phyloP scores from a whole-genome alignment of 2,329 filamentous ascomycete genomes.

The Waltergamsia citrina region DNA sequence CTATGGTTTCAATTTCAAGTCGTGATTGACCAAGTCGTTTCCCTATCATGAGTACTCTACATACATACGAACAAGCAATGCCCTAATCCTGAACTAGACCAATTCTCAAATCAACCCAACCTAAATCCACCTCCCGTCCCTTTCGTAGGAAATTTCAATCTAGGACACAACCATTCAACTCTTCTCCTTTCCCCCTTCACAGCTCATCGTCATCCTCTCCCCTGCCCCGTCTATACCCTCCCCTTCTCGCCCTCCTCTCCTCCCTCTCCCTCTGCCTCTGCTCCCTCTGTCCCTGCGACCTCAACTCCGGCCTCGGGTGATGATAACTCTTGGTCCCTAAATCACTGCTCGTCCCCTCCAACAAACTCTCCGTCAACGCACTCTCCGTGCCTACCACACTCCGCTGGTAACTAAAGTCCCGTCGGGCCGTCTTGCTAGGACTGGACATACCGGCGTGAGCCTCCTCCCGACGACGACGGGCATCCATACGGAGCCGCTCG shows the following conservation, averaged over 20 bases:
- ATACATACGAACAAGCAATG: too few species aligned
- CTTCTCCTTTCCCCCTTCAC: neutral
- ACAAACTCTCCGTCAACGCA: slow-evolving; percentile 18
- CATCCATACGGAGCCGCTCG: slow-evolving; percentile 47
- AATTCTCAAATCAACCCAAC: too few species aligned
- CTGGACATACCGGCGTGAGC: neutral
- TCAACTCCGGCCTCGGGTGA: slow-evolving; percentile 44
- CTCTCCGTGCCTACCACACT: slow-evolving; percentile 27
- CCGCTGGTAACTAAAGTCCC: slow-evolving; percentile 46
- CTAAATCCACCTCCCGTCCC: too few species aligned
- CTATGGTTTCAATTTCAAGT: too few species aligned
- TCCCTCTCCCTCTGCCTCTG: slow-evolving; percentile 17
- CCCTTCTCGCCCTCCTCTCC: slow-evolving; percentile 22
- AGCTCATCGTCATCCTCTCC: slow-evolving; percentile 18
- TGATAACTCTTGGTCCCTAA: slow-evolving; percentile 44
- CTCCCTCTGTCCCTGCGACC: slow-evolving; percentile 19
- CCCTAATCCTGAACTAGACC: too few species aligned
- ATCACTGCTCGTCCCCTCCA: slow-evolving; percentile 20
- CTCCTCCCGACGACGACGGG: slow-evolving; percentile 43
- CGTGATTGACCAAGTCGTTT: too few species aligned
- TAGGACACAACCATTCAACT: too few species aligned
- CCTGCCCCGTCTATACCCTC: slow-evolving; percentile 22
- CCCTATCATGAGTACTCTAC: too few species aligned
- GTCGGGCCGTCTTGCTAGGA: slow-evolving; percentile 27
- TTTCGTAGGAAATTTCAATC: too few species aligned